Evolutionary conservation across 2,329 filamentous ascomycete genomes (phyloP), one percentile per base, ranked within the genome.

Genomic region (Trichoderma breve): DNA sequence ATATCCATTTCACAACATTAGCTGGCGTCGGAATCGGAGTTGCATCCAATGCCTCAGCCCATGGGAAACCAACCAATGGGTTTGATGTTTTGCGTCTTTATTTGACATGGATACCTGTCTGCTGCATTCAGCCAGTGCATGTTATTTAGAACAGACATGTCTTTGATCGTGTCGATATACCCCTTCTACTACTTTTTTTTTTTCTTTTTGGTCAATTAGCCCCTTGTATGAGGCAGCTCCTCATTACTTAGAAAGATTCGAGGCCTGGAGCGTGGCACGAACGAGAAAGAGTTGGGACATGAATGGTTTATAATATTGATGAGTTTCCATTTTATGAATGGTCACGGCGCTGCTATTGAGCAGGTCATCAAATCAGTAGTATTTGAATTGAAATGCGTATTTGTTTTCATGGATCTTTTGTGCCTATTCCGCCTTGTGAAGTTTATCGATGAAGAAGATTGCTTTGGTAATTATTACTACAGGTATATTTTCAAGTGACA

Each of bases 251-350:
- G 43, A 70, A 34, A 24, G 47, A 24, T 69, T 57, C 47, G 47
- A 64, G 68, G 47, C 58, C 5, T 30, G 30, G 70, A 62, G 64
- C 66, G 57, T 69, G 66, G 39, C 57, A 21, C 53, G 55, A 30
- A 63, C 7, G 51, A 69, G 43, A 69, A 69, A 72, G 64, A 72
- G 71, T 61, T 67, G 70, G 62, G 51, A 71, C 30, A 53, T n/a
- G 61, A 43, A 61, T 30, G 34, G 34, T n/a, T 64, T n/a, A 55
- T 30, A 39, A 62, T 64, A 55, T 57, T 55, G 21, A 69, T 53
- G n/a, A 36, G 36, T 14, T 14, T 43, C 34, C 65, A 60, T 60
- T 11, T 53, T 8, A 62, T 55, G 57, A 24, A 18, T 32, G 43
- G 11, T 28, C 57, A 26, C 53, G 58, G 67, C 39, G 43, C 24